phyloP scores from a whole-genome alignment of 768 basidiomycete species.

The Boletales sp. region DNA sequence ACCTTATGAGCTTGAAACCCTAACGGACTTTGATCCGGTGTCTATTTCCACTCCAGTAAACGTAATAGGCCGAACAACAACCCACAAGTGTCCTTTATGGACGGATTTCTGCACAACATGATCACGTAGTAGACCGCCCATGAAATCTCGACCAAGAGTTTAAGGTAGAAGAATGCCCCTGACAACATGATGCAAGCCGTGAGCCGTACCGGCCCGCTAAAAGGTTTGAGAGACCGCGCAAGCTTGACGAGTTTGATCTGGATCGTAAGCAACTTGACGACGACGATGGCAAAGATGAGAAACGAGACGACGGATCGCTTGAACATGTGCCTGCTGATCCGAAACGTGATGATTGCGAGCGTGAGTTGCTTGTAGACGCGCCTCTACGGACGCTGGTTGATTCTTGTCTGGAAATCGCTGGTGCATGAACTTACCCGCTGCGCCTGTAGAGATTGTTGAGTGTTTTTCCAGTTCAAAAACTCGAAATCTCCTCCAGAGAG shows the following conservation, averaged over 20 bases:
- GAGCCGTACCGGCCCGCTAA: slow-evolving; percentile 24
- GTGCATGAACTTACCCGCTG: slow-evolving; percentile 14
- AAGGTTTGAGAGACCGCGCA: slow-evolving; percentile 22
- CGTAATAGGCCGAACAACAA: slow-evolving; percentile 24
- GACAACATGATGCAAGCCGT: slow-evolving; percentile 22
- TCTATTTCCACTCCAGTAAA: slow-evolving; percentile 30
- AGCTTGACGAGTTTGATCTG: slow-evolving; percentile 29
- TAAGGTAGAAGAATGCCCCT: slow-evolving; percentile 26
- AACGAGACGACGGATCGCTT: slow-evolving; percentile 28
- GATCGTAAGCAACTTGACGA: slow-evolving; percentile 26
- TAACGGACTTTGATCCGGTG: not conserved
- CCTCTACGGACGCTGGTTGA: slow-evolving; percentile 6
- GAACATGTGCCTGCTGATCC: slow-evolving; percentile 25
- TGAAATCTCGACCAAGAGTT: slow-evolving; percentile 23
- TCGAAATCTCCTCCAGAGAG: slow-evolving; percentile 19
- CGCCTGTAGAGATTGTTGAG: slow-evolving; percentile 16
- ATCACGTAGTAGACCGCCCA: slow-evolving; percentile 27
- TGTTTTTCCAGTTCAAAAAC: slow-evolving; percentile 11
- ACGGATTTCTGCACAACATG: slow-evolving; percentile 26
- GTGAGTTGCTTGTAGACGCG: slow-evolving; percentile 22
- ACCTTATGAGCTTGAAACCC: no score
- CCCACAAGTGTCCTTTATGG: slow-evolving; percentile 20
- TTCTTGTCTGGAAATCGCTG: not conserved
- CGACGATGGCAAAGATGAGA: slow-evolving; percentile 28
- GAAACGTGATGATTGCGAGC: slow-evolving; percentile 25